Evolutionary conservation across 75 land plant genomes (phyloP).

Genomic region (Larix kaempferi): DNA sequence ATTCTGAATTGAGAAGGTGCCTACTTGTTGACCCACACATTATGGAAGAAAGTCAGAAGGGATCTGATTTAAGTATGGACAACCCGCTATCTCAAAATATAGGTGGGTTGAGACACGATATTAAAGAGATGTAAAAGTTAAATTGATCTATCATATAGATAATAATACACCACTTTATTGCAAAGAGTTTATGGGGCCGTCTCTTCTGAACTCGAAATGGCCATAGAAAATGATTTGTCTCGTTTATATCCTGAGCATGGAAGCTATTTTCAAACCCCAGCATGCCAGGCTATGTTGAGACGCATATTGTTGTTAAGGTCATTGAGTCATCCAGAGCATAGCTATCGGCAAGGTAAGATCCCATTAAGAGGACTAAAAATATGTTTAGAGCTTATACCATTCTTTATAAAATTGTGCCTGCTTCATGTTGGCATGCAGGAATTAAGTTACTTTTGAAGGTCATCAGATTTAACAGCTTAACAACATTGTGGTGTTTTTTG

Average conservation of each 20-base stretch:
- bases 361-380: neutral
- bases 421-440: neutral
- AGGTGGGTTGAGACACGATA: slow-evolving; percentile 27
- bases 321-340: slow-evolving; percentile 64
- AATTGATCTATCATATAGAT: neutral
- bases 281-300: slow-evolving; percentile 81
- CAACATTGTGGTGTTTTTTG: neutral
- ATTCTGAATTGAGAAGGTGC: slow-evolving; percentile 73
- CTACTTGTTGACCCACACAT: slow-evolving; percentile 82
- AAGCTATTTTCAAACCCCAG: slow-evolving; percentile 76
- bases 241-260: slow-evolving; percentile 88
- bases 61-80: slow-evolving; percentile 53
- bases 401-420: neutral
- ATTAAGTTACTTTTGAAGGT: neutral
- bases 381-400: neutral
- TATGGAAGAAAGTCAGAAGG: slow-evolving; percentile 49
- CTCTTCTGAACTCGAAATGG: slow-evolving; percentile 83
- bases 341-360: slow-evolving; percentile 82
- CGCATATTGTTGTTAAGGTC: slow-evolving; percentile 79
- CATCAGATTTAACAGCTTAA: neutral
- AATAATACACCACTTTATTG: slow-evolving; percentile 1
- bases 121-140: neutral
- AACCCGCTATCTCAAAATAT: slow-evolving; percentile 94
- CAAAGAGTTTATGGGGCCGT: slow-evolving; percentile 91
- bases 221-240: slow-evolving; percentile 78